phyloP scores from a whole-genome alignment of 345 rosid species.

The Gossypioides kirkii region DNA sequence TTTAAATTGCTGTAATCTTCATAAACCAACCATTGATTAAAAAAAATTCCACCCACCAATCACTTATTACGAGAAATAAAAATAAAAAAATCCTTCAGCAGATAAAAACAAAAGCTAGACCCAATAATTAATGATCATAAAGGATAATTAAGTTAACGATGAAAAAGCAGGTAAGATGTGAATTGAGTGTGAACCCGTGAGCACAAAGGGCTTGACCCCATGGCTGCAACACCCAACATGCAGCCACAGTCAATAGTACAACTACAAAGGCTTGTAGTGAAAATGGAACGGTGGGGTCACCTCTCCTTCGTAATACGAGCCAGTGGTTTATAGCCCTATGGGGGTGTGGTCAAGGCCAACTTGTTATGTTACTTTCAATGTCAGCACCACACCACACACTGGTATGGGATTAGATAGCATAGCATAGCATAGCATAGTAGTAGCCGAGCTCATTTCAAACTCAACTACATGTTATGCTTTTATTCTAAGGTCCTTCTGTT shows the following conservation, averaged over 20 bases:
- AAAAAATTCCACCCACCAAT: not conserved
- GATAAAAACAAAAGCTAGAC: not conserved
- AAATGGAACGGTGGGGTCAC: conserved; percentile 28
- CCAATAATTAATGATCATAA: not conserved
- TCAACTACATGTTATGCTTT: not conserved
- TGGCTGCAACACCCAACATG: not conserved
- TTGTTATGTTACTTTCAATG: conserved; percentile 49
- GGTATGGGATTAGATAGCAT: no score
- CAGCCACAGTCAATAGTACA: not conserved
- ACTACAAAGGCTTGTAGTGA: conserved; percentile 3
- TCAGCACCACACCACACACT: conserved; percentile 33
- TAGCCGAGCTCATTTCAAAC: not conserved
- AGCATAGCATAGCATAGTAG: no score
- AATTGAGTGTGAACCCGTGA: conserved; percentile 3
- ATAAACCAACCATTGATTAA: no score
- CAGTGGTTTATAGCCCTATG: not conserved
- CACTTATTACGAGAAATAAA: not conserved
- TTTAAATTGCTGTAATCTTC: no score
- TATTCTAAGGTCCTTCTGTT: no score
- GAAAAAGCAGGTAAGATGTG: not conserved
- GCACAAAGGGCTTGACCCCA: conserved; percentile 11
- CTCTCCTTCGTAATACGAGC: conserved; percentile 34
- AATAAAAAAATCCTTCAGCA: not conserved
- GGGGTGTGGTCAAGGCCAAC: conserved; percentile 10
- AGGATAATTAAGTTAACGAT: not conserved